These are phyloP conservation scores for Linaria vulgaris DNA, from an alignment of 257 asterid genomes.

Conservation along the genomic window DNA sequence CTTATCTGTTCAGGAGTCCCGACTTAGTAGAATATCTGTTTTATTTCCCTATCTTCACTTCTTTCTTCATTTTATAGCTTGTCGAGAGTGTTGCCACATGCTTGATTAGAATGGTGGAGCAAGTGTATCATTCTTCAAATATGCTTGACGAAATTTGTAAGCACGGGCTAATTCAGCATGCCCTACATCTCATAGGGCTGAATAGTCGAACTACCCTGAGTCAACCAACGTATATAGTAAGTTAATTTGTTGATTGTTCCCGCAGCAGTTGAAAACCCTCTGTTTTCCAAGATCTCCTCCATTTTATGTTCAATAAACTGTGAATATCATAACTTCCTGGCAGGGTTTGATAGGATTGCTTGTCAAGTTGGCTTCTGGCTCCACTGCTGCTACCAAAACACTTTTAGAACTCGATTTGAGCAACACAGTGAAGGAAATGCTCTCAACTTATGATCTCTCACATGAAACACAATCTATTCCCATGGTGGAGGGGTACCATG, in stretches of 20 bases:
- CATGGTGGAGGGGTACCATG: conserved; percentile 60
- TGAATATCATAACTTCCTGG: conserved; percentile 26
- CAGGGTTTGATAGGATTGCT: conserved; percentile 92
- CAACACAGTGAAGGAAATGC: conserved; percentile 63
- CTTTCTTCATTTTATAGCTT: conserved; percentile 46
- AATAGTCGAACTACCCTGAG: conserved; percentile 69
- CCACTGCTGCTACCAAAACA: conserved; percentile 69
- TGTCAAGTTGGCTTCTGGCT: conserved; percentile 74
- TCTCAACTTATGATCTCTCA: conserved; percentile 52
- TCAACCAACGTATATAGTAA: conserved; percentile 68
- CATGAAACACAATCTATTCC: conserved; percentile 60
- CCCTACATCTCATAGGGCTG: conserved; percentile 63
- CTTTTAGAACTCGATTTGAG: conserved; percentile 81
- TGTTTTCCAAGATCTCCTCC: neutral
- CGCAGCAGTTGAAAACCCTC: conserved; percentile 3
- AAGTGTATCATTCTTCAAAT: conserved; percentile 50
- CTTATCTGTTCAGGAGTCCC: conserved; percentile 6
- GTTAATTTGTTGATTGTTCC: conserved; percentile 30
- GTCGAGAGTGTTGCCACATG: conserved; percentile 90
- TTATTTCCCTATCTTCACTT: conserved; percentile 20
- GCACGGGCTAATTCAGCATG: conserved; percentile 75
- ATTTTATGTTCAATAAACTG: conserved; percentile 19
- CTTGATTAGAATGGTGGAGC: conserved; percentile 80
- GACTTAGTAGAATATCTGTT: conserved; percentile 2
- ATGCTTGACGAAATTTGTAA: conserved; percentile 83